Evolutionary conservation across 805 yeast species (phyloP).

Genomic region (Kodamaea sagamina): DNA sequence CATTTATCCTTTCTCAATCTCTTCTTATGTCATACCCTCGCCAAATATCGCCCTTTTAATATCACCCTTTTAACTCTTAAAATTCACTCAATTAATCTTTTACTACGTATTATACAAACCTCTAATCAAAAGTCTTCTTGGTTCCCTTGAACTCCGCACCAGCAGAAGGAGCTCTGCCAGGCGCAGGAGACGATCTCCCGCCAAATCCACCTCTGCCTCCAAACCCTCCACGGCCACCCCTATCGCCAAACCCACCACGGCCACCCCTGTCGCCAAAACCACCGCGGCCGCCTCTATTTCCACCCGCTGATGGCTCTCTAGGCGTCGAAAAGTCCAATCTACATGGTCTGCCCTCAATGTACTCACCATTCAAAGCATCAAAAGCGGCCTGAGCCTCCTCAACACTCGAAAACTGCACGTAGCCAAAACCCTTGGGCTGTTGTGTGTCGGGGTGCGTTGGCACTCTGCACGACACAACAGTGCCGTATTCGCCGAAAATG

Average conservation of each 20-base stretch:
- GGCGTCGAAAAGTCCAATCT: conserved; percentile 96
- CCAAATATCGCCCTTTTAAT: not conserved
- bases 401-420: conserved; percentile 83
- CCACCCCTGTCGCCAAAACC: conserved; percentile 31
- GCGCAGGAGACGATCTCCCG: conserved; percentile 43
- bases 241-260: conserved; percentile 36
- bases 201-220: conserved; percentile 30
- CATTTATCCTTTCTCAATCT: not conserved
- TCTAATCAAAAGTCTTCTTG: conserved; percentile 77
- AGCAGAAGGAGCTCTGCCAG: conserved; percentile 68
- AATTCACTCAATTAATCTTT: not conserved
- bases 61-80: not conserved
- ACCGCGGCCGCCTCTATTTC: conserved; percentile 26
- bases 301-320: conserved; percentile 52
- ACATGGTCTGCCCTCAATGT: conserved; percentile 87
- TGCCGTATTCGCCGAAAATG: conserved; percentile 75
- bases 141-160: conserved; percentile 76
- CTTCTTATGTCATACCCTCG: not conserved
- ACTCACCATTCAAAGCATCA: conserved; percentile 84
- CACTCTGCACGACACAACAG: conserved; percentile 83
- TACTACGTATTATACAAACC: conserved; percentile 6
- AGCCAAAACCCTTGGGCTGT: conserved; percentile 99
- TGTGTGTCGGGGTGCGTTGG: conserved; percentile 99
- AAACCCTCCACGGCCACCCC: conserved; percentile 26
- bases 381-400: conserved; percentile 92